phyloP scores from a whole-genome alignment of 306 rosid species.

The Lathyrus oleraceus region DNA sequence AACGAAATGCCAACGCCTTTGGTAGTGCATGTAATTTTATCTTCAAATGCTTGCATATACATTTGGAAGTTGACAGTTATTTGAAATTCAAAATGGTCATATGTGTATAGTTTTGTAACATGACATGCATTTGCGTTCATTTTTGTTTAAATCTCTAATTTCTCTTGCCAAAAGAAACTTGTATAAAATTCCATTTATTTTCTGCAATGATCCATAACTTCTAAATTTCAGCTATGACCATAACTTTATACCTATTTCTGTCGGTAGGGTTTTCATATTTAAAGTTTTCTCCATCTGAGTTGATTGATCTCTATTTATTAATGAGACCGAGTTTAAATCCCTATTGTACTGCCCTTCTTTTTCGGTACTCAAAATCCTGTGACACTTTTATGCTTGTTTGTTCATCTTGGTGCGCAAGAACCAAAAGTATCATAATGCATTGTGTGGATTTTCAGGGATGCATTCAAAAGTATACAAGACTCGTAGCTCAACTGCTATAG shows the following conservation, averaged over 20 bases:
- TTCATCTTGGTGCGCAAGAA: constrained; percentile 26
- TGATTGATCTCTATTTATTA: constrained; percentile 11
- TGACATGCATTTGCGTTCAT: not conserved
- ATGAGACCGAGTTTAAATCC: constrained; percentile 11
- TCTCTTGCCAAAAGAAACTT: not conserved
- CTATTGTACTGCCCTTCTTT: constrained; percentile 9
- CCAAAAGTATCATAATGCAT: constrained; percentile 5
- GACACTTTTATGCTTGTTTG: constrained; percentile 5
- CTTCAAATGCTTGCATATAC: too few relatives aligned
- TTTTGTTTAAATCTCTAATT: not conserved
- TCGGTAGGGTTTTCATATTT: constrained; percentile 11
- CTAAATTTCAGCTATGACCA: constrained; percentile 1
- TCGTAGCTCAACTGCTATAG: constrained; percentile 50
- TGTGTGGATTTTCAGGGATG: constrained; percentile 46
- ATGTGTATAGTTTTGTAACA: not conserved
- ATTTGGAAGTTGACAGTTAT: too few relatives aligned
- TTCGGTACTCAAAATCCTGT: constrained; percentile 2
- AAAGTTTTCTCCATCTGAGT: not conserved
- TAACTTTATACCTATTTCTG: constrained; percentile 8
- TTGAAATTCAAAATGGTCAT: not conserved
- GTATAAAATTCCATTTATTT: constrained; percentile 7
- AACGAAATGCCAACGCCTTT: not conserved
- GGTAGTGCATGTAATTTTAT: too few relatives aligned
- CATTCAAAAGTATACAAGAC: constrained; percentile 40
- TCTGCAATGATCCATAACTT: not conserved